These are phyloP conservation scores for Starmerella vaccinii DNA, from an alignment of 805 yeast genomes.

Conservation along the genomic window DNA sequence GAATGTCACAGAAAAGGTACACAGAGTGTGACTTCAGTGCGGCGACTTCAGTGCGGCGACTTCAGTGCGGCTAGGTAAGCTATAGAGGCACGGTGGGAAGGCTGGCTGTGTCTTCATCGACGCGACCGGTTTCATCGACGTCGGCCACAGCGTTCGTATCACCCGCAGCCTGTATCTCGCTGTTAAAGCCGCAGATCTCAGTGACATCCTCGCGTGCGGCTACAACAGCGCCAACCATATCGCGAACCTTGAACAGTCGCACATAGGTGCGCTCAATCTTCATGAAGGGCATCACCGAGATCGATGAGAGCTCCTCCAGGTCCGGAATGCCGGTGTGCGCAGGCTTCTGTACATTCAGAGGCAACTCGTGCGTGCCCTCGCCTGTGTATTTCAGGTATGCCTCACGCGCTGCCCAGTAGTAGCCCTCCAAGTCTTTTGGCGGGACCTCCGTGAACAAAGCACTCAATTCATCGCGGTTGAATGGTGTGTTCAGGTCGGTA, in stretches of 20 bases:
- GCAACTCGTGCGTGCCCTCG: conserved; percentile 15
- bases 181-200: conserved; percentile 12
- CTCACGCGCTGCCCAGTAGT: conserved; percentile 26
- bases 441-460: conserved; percentile 13
- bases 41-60: too few species aligned
- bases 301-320: not conserved
- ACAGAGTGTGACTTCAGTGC: too few species aligned
- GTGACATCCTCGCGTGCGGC: conserved; percentile 12
- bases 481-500: conserved; percentile 12
- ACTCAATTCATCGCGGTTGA: conserved; percentile 11
- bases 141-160: not conserved
- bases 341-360: conserved; percentile 13
- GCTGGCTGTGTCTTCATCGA: too few species aligned
- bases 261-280: conserved; percentile 14
- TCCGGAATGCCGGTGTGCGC: conserved; percentile 16
- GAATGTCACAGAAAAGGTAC: too few species aligned
- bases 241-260: conserved; percentile 14
- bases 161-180: not conserved
- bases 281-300: conserved; percentile 18
- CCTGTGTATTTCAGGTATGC: conserved; percentile 24
- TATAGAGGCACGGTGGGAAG: too few species aligned
- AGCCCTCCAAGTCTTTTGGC: conserved; percentile 6
- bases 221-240: conserved; percentile 17
- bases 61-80: too few species aligned
- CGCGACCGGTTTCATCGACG: too few species aligned